A percentile compares a stretch with the other conserved stretches of the same genome.
Conservation (phyloP, 2,329 filamentous ascomycete genomes). For the Zasmidium cellare region DNA sequence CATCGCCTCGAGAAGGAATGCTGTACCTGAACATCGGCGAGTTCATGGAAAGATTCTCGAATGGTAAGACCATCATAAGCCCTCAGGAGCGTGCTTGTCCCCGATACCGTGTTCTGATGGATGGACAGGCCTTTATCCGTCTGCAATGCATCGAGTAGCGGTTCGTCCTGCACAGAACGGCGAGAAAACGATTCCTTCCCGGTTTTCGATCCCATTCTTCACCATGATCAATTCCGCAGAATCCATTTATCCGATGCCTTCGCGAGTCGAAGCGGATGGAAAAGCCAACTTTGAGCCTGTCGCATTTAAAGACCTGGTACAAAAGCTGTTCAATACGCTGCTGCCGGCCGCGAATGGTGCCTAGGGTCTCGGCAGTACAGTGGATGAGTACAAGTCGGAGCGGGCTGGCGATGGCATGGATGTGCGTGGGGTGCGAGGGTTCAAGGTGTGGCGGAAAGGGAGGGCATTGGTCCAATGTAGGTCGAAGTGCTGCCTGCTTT, state of each 20-base stretch:
- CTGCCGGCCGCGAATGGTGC: no score
- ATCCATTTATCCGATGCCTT: background rate
- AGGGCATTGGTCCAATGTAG: no score
- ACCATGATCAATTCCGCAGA: background rate
- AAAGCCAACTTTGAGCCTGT: background rate
- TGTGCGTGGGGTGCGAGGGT: no score
- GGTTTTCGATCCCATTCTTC: background rate
- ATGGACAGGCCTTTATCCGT: background rate
- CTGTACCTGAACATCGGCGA: background rate
- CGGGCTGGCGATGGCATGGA: no score
- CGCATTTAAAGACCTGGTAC: background rate
- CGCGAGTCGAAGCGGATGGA: background rate
- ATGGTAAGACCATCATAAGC: background rate
- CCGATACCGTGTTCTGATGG: background rate
- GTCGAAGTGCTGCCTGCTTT: no score
- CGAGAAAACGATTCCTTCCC: background rate
- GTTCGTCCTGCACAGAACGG: background rate
- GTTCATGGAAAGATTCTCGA: background rate
- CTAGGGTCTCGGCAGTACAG: no score
- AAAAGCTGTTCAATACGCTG: background rate
- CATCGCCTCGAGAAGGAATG: background rate
- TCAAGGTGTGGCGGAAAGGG: no score
- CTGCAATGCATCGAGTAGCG: background rate
- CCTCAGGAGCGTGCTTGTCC: no score
- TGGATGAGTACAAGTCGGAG: no score